Evolutionary conservation across 2,329 filamentous ascomycete species (phyloP).

Genomic region (Verticillium dahliae): DNA sequence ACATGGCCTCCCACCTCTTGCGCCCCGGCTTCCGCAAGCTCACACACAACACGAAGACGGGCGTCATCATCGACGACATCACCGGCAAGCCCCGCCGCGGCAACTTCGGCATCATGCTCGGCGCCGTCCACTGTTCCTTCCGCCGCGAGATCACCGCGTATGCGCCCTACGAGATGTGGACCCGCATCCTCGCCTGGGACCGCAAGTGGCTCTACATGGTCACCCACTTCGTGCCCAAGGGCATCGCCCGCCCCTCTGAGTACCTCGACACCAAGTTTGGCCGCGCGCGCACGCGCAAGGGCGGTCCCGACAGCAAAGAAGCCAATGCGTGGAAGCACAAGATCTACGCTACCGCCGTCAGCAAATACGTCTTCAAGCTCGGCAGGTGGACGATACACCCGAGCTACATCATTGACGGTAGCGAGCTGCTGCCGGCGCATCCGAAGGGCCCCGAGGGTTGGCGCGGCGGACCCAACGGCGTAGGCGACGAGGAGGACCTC

Average conservation of each 20-base stretch:
- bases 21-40: constrained; percentile 49
- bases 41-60: constrained; percentile 39
- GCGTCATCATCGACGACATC: constrained; percentile 43
- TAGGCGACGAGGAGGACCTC: constrained; percentile 31
- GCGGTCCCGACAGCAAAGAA: constrained; percentile 21
- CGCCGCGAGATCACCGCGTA: constrained; percentile 66
- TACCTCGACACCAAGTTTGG: constrained; percentile 44
- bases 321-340: constrained; percentile 50
- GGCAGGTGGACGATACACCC: constrained; percentile 80
- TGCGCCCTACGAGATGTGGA: constrained; percentile 67
- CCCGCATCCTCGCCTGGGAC: constrained; percentile 66
- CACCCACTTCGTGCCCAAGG: constrained; percentile 64
- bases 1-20: constrained; percentile 66
- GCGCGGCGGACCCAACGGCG: constrained; percentile 37
- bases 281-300: constrained; percentile 18
- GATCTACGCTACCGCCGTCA: constrained; percentile 64
- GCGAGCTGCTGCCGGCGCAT: constrained; percentile 66
- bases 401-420: constrained; percentile 64
- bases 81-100: constrained; percentile 44
- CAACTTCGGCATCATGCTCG: constrained; percentile 58
- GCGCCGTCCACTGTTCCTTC: constrained; percentile 68
- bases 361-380: constrained; percentile 79
- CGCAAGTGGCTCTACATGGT: constrained; percentile 76
- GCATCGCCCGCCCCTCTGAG: constrained; percentile 45
- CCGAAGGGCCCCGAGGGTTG: constrained; percentile 67